Evolutionary conservation across 768 basidiomycete species (phyloP).

Genomic region (Imleria badia): DNA sequence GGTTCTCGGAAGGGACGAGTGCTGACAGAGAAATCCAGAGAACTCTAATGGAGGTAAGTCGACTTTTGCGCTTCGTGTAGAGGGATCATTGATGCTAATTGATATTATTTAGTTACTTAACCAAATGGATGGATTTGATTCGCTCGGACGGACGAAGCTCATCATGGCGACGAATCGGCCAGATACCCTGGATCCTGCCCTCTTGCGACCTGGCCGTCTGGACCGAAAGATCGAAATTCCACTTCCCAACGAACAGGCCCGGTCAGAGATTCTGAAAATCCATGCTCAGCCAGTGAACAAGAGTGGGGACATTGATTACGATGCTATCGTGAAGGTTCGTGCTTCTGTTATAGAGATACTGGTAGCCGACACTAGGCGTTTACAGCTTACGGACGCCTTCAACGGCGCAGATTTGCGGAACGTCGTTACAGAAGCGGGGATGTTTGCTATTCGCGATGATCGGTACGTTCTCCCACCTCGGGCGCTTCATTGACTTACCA

Average conservation of each 20-base stretch:
- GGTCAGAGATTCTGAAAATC: slow-evolving; percentile 96
- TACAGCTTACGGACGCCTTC: slow-evolving; percentile 82
- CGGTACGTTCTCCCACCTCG: slow-evolving; percentile 46
- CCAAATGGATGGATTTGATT: slow-evolving; percentile 99
- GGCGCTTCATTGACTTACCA: slow-evolving; percentile 1
- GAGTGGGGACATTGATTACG: slow-evolving; percentile 93
- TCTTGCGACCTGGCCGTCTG: slow-evolving; percentile 92
- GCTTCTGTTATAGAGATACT: neutral
- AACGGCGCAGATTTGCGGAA: slow-evolving; percentile 97
- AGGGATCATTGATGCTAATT: neutral
- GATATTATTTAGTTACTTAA: slow-evolving; percentile 72
- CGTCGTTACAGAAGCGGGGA: slow-evolving; percentile 92
- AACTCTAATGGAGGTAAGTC: slow-evolving; percentile 89
- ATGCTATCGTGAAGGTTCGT: slow-evolving; percentile 91
- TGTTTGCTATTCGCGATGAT: slow-evolving; percentile 98
- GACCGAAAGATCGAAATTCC: slow-evolving; percentile 99
- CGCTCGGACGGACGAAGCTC: slow-evolving; percentile 90
- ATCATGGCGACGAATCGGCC: slow-evolving; percentile 99
- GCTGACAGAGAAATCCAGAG: slow-evolving; percentile 99
- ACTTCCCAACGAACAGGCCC: slow-evolving; percentile 94
- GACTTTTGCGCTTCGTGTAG: neutral
- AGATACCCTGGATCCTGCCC: slow-evolving; percentile 95
- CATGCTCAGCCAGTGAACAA: slow-evolving; percentile 95
- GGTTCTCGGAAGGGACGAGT: slow-evolving; percentile 93
- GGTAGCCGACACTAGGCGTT: neutral